Percentiles rank a stretch among this genome's conserved stretches.
Evolutionary conservation across 441 rosid genomes (phyloP).

Genomic region (Aquilaria agallochum): DNA sequence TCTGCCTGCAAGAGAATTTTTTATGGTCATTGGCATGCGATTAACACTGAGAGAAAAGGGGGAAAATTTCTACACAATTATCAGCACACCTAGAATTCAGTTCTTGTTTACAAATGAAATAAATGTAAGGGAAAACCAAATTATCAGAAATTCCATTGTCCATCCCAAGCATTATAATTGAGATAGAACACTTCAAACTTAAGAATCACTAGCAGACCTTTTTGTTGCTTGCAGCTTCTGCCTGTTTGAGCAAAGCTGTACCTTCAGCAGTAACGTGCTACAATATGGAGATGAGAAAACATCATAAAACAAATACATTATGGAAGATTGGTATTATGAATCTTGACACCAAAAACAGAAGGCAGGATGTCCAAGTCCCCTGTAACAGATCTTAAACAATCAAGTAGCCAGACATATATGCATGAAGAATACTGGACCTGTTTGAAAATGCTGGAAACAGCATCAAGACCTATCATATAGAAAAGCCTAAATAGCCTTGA

Average conservation of each 20-base stretch:
- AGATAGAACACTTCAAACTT: too few species aligned
- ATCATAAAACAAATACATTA: neutral
- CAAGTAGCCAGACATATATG: too few species aligned
- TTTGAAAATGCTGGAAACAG: slow-evolving; percentile 36
- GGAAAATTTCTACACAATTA: slow-evolving; percentile 6
- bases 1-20: slow-evolving; percentile 36
- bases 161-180: too few species aligned
- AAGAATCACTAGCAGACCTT: slow-evolving; percentile 26
- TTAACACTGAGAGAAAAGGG: slow-evolving; percentile 1
- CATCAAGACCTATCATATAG: slow-evolving; percentile 38
- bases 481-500: slow-evolving; percentile 47
- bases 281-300: slow-evolving; percentile 2
- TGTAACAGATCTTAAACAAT: too few species aligned
- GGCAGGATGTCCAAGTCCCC: too few species aligned
- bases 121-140: too few species aligned
- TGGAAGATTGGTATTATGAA: too few species aligned
- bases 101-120: too few species aligned
- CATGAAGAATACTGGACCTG: slow-evolving; percentile 19
- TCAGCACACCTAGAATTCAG: neutral
- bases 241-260: slow-evolving; percentile 45
- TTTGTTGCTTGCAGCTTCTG: slow-evolving; percentile 49
- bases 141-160: too few species aligned
- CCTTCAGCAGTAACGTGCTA: slow-evolving; percentile 58
- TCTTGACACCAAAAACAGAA: too few species aligned
- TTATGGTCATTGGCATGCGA: too few species aligned